Evolutionary conservation across 2,329 filamentous ascomycete species (phyloP).

Genomic region (Cephalotrichum gorgonifer): DNA sequence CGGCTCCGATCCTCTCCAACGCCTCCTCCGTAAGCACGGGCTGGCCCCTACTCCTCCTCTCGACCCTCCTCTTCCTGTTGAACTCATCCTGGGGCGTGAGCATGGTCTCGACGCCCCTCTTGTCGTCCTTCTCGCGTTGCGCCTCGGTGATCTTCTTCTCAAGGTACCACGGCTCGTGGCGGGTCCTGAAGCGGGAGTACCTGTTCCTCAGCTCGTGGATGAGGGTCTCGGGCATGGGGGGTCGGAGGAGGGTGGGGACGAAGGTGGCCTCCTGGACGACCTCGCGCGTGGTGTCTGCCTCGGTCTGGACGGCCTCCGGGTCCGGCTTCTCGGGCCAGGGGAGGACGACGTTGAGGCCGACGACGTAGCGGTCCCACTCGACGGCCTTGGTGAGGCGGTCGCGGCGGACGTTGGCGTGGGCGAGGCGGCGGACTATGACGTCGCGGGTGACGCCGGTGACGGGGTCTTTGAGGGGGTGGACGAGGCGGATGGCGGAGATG

Average conservation of each 20-base stretch:
- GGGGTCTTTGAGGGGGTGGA: slow-evolving; percentile 62
- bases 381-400: slow-evolving; percentile 29
- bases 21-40: slow-evolving; percentile 47
- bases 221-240: slow-evolving; percentile 69
- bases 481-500: slow-evolving; percentile 67
- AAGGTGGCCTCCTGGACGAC: slow-evolving; percentile 68
- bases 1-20: slow-evolving; percentile 50
- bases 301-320: slow-evolving; percentile 40
- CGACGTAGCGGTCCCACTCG: slow-evolving; percentile 48
- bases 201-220: slow-evolving; percentile 79
- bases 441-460: slow-evolving; percentile 57
- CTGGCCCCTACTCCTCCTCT: slow-evolving; percentile 41
- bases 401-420: slow-evolving; percentile 32
- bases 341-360: slow-evolving; percentile 61
- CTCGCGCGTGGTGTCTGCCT: slow-evolving; percentile 63
- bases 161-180: slow-evolving; percentile 68
- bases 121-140: slow-evolving; percentile 28
- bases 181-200: slow-evolving; percentile 71
- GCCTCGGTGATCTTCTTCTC: slow-evolving; percentile 52
- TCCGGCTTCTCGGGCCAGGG: slow-evolving; percentile 64
- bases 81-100: slow-evolving; percentile 49
- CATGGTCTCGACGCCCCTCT: slow-evolving; percentile 25
- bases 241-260: slow-evolving; percentile 62
- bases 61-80: slow-evolving; percentile 41
- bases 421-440: slow-evolving; percentile 65